Evolutionary conservation across 2,329 filamentous ascomycete genomes (phyloP).

Genomic region (Blastomyces silverae): DNA sequence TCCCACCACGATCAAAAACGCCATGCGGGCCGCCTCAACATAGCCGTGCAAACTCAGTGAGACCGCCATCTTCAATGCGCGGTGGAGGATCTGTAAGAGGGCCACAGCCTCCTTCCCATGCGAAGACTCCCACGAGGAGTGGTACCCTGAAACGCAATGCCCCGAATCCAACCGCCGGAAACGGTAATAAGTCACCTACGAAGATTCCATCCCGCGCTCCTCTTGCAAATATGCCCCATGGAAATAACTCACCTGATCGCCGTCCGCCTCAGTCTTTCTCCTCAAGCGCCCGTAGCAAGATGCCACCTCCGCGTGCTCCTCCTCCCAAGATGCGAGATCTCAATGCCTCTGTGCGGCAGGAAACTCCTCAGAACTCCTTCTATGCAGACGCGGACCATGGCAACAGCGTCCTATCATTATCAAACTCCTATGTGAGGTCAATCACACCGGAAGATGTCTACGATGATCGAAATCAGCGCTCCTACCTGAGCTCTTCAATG

Average conservation of each 20-base stretch:
- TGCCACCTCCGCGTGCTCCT: conserved; percentile 57
- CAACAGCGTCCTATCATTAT: conserved; percentile 40
- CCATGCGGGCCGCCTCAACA: conserved; percentile 34
- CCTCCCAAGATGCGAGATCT: conserved; percentile 92
- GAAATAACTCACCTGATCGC: conserved; percentile 74
- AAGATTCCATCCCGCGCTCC: conserved; percentile 46
- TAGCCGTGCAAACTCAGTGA: conserved; percentile 25
- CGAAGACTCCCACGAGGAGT: conserved; percentile 43
- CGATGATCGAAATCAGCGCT: conserved; percentile 55
- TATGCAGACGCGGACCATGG: conserved; percentile 44
- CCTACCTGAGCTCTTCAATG: conserved; percentile 42
- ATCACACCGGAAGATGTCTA: conserved; percentile 76
- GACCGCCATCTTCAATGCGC: conserved; percentile 30
- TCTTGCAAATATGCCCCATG: conserved; percentile 42
- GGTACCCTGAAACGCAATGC: conserved; percentile 38
- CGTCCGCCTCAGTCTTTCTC: conserved; percentile 40
- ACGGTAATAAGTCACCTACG: conserved; percentile 38
- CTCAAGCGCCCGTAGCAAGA: conserved; percentile 41
- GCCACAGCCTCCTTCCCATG: conserved; percentile 38
- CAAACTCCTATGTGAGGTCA: conserved; percentile 48
- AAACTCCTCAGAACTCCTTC: conserved; percentile 25
- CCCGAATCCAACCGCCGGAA: conserved; percentile 7
- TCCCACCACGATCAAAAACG: conserved; percentile 48
- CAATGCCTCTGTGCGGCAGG: conserved; percentile 48
- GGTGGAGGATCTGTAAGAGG: conserved; percentile 36